Conservation (phyloP, 2,329 filamentous ascomycete species). For the Monilinia polystroma region DNA sequence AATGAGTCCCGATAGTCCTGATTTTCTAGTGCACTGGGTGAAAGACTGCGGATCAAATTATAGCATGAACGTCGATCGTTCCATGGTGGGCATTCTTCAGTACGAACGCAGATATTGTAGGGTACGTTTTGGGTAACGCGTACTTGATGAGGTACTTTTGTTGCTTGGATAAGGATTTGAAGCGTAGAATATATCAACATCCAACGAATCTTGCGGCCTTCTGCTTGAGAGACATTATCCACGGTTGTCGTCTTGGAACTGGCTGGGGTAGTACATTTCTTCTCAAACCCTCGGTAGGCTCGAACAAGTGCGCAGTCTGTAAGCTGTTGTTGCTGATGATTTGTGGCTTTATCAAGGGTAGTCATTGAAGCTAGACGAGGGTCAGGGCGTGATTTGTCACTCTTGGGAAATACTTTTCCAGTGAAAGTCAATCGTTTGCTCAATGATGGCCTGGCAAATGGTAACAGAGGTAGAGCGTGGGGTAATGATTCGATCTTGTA, state of each 20-base stretch:
- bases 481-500: slow-evolving; percentile 59
- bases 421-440: slow-evolving; percentile 32
- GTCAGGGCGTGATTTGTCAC: slow-evolving; percentile 48
- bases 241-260: slow-evolving; percentile 54
- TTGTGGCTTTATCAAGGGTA: slow-evolving; percentile 52
- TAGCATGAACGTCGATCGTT: slow-evolving; percentile 30
- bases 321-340: slow-evolving; percentile 41
- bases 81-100: slow-evolving; percentile 36
- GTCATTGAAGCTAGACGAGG: slow-evolving; percentile 51
- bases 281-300: slow-evolving; percentile 70
- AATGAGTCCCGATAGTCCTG: slow-evolving; percentile 23
- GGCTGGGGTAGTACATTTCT: slow-evolving; percentile 49
- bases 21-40: slow-evolving; percentile 31
- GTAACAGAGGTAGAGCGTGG: slow-evolving; percentile 64
- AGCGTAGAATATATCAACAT: slow-evolving; percentile 71
- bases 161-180: slow-evolving; percentile 68
- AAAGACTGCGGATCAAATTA: slow-evolving; percentile 24
- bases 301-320: slow-evolving; percentile 55
- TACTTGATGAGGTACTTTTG: slow-evolving; percentile 60
- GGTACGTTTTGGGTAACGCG: slow-evolving; percentile 53
- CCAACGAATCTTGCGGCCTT: slow-evolving; percentile 77
- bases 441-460: slow-evolving; percentile 28
- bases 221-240: slow-evolving; percentile 58
- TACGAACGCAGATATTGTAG: slow-evolving; percentile 49
- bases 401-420: slow-evolving; percentile 28